phyloP scores from a whole-genome alignment of 208 protist species.

The Entamoeba histolytica region DNA sequence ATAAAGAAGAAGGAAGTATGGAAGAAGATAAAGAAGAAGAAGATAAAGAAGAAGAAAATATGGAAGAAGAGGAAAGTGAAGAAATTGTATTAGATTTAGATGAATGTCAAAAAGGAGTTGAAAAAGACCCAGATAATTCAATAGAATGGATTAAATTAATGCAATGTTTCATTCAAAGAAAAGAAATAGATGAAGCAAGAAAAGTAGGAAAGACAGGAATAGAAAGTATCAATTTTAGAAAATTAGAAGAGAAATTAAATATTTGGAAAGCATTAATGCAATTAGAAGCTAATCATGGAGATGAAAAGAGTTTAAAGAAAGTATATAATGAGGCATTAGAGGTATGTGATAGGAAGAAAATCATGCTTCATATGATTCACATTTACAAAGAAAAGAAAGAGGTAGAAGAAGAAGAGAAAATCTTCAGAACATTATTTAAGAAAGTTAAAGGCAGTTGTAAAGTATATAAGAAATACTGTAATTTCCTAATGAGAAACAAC shows the following conservation, averaged over 20 bases:
- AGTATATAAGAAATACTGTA: slow-evolving; percentile 35
- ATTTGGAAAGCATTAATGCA: not conserved
- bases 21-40: too few species aligned
- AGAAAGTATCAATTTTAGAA: not conserved
- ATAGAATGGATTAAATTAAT: not conserved
- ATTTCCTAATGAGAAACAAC: slow-evolving; percentile 1
- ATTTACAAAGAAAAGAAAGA: not conserved
- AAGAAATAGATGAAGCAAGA: too few species aligned
- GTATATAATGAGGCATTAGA: not conserved
- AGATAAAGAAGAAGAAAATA: too few species aligned
- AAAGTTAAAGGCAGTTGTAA: slow-evolving; percentile 39
- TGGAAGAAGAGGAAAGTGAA: slow-evolving; percentile 11
- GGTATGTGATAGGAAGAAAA: not conserved
- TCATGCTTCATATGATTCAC: not conserved
- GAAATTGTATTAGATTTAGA: slow-evolving; percentile 6
- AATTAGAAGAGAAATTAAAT: not conserved
- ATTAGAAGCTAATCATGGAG: not conserved
- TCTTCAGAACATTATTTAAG: slow-evolving; percentile 22
- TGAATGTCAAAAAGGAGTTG: slow-evolving; percentile 16
- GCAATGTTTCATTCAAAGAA: not conserved
- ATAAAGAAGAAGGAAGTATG: too few species aligned
- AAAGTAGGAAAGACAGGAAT: not conserved
- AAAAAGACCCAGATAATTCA: not conserved
- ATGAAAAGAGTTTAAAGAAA: not conserved
- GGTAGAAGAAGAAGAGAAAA: not conserved